Base-by-base conservation (phyloP, 768 basidiomycete genomes). In the Amyloporia xantha region DNA sequence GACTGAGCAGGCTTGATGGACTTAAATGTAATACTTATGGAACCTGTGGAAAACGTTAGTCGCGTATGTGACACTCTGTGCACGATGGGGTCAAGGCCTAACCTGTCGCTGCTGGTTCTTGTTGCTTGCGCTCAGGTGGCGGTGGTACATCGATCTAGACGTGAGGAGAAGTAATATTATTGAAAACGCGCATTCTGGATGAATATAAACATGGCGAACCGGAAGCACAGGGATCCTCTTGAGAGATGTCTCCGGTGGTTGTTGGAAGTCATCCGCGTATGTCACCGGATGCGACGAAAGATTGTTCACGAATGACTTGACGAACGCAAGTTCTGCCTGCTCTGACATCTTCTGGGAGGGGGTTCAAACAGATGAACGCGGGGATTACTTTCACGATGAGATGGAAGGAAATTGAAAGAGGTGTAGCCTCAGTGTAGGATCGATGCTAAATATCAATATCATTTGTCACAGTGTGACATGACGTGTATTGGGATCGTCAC, bases 1-100 rank as follows among this genome's bases (percentile, higher is more conserved):
- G 84, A 70, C 41, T 82, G 76, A 20, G 90, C 71, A 1, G 96
- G 96, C 62, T 98, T 98, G 60, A 82, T 72, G 41, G 91, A 96
- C 68, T 96, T 97, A 76, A 99, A 81, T 44, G 81, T 86, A 56
- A 99, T 67, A 19, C 71, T 72, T 56, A 97, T 68, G 25, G 78
- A 66, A 44, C 74, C 68, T 56, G 43, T 26, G 33, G 46, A 45
- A 40, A 11, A 52, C 24, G 23, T 9, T 11, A 19, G 7, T n/a
- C n/a, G n/a, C n/a, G n/a, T n/a, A n/a, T n/a, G n/a, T n/a, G n/a
- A n/a, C n/a, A n/a, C n/a, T n/a, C n/a, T n/a, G n/a, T n/a, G n/a
- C n/a, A n/a, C n/a, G n/a, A n/a, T n/a, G n/a, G n/a, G n/a, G n/a
- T 1, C 9, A 9, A 39, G 19, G 12, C 54, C 62, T 48, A 51